phyloP scores from a whole-genome alignment of 495 filamentous ascomycete species.

The Podospora pseudopauciseta region DNA sequence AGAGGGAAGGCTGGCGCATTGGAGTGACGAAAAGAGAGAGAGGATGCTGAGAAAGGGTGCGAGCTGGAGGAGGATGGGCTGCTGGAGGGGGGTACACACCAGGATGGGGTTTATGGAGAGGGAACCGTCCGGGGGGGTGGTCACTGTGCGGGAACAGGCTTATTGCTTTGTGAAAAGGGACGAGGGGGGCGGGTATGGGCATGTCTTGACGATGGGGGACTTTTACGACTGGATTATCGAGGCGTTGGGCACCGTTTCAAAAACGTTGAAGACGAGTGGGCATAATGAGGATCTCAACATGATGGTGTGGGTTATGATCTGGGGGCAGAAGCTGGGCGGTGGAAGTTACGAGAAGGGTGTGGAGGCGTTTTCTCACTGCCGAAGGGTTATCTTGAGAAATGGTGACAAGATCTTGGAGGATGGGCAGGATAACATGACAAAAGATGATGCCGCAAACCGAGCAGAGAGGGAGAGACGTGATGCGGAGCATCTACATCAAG shows the following conservation, averaged over 20 bases:
- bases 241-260: neutral
- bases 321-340: neutral
- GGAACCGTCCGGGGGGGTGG: no score
- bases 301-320: neutral
- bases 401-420: neutral
- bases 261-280: neutral
- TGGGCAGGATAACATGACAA: neutral
- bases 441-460: neutral
- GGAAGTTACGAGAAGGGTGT: neutral
- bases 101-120: neutral
- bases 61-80: neutral
- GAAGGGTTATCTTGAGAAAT: neutral
- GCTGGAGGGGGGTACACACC: neutral
- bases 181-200: neutral
- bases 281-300: neutral
- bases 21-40: neutral
- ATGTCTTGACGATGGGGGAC: neutral
- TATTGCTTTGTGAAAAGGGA: neutral
- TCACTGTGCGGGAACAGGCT: neutral
- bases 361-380: neutral
- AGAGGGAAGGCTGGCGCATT: neutral
- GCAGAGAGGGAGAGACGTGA: neutral
- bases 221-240: neutral
- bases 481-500: neutral
- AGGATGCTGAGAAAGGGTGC: neutral